These are phyloP conservation scores for Tetradesmus lagerheimii DNA, from an alignment of 139 green algal species.

Conservation along the genomic window DNA sequence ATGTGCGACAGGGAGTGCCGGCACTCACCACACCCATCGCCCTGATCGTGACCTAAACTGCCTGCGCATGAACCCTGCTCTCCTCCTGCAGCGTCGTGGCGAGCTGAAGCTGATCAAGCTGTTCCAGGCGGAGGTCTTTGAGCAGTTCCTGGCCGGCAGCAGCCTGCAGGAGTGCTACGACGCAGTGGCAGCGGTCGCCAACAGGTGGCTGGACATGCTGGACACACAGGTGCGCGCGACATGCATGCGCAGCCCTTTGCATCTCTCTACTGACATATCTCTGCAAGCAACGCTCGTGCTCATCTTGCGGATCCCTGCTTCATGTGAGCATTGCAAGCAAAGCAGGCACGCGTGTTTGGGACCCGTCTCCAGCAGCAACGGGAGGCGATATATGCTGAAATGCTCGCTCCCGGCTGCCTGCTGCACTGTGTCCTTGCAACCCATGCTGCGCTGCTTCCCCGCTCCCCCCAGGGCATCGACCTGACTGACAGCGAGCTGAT, in stretches of 20 bases:
- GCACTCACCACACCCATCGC: too few species aligned
- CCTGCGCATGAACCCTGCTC: neutral
- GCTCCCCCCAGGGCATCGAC: conserved; percentile 65
- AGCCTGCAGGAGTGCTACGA: conserved; percentile 93
- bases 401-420: too few species aligned
- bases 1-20: too few species aligned
- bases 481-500: conserved; percentile 94
- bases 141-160: conserved; percentile 90
- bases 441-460: neutral
- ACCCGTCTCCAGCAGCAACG: too few species aligned
- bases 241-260: too few species aligned
- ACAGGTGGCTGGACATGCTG: conserved; percentile 98
- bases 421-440: neutral
- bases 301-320: neutral
- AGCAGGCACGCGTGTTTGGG: too few species aligned
- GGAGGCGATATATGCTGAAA: too few species aligned
- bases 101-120: conserved; percentile 99
- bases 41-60: too few species aligned
- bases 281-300: neutral
- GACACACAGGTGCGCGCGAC: conserved; percentile 79
- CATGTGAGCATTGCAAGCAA: too few species aligned
- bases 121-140: conserved; percentile 97
- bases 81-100: conserved; percentile 96
- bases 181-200: conserved; percentile 92
- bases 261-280: too few species aligned